phyloP scores from a whole-genome alignment of 108 stramenopile genomes.

The Epithemia pelagica region DNA sequence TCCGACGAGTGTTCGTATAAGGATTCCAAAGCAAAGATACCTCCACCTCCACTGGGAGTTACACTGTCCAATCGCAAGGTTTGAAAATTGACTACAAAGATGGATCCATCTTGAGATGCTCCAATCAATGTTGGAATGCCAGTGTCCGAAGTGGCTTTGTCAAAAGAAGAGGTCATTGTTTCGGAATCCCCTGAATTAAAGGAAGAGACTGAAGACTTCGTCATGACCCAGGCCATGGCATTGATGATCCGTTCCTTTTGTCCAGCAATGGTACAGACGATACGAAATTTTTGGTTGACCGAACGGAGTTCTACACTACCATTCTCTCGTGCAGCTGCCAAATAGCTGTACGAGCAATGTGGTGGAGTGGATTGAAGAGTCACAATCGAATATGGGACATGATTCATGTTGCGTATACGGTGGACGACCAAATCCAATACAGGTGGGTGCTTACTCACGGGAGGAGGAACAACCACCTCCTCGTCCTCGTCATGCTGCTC shows the following conservation, averaged over 20 bases:
- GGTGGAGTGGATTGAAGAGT: conserved; percentile 41
- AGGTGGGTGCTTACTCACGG: conserved; percentile 13
- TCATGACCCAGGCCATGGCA: conserved; percentile 40
- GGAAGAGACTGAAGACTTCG: not conserved
- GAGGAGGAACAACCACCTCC: not conserved
- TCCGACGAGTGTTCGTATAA: conserved; percentile 9
- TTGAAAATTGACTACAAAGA: conserved; percentile 68
- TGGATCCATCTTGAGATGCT: conserved; percentile 66
- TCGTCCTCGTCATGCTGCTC: not conserved
- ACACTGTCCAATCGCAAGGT: conserved; percentile 35
- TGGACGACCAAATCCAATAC: conserved; percentile 58
- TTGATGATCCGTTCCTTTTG: conserved; percentile 30
- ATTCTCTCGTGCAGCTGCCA: conserved; percentile 53
- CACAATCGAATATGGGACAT: conserved; percentile 45
- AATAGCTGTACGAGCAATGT: conserved; percentile 6
- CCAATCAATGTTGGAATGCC: conserved; percentile 40
- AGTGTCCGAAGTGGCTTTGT: not conserved
- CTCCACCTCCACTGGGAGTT: conserved; percentile 70
- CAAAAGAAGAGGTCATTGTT: not conserved
- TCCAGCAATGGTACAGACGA: conserved; percentile 38
- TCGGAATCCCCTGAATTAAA: no score
- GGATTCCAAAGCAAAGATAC: conserved; percentile 58
- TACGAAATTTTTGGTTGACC: conserved; percentile 46
- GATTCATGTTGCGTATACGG: conserved; percentile 59
- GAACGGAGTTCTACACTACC: conserved; percentile 60